These are phyloP conservation scores for Candida morakotiae DNA, from an alignment of 805 yeast genomes.

Conservation along the genomic window DNA sequence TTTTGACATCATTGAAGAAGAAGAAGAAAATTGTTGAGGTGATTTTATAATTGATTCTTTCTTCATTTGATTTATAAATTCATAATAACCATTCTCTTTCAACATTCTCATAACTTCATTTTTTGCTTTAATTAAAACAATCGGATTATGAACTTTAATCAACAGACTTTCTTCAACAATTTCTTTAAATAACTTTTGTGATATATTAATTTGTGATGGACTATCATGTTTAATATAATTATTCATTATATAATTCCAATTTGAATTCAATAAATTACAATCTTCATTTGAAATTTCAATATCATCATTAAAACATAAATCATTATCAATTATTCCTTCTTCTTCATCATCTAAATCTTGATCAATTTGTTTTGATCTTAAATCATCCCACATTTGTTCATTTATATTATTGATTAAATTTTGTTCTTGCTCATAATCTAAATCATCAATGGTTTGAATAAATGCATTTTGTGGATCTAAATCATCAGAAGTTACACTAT, in stretches of 20 bases:
- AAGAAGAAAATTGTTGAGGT: neutral
- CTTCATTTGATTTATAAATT: slow-evolving; percentile 10
- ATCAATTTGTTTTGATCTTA: slow-evolving; percentile 10
- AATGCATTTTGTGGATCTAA: slow-evolving; percentile 20
- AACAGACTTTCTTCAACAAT: slow-evolving; percentile 15
- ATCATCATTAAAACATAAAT: slow-evolving; percentile 6
- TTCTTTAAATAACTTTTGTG: slow-evolving; percentile 32
- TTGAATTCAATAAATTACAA: slow-evolving; percentile 11
- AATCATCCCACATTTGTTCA: slow-evolving; percentile 15
- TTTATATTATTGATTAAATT: neutral
- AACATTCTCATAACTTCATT: slow-evolving; percentile 28
- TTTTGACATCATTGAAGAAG: neutral
- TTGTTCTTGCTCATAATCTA: slow-evolving; percentile 10
- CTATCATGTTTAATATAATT: slow-evolving; percentile 39
- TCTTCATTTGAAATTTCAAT: slow-evolving; percentile 1
- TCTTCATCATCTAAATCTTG: slow-evolving; percentile 10
- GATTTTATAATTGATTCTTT: neutral
- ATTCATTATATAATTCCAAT: slow-evolving; percentile 37
- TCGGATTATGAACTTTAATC: slow-evolving; percentile 22
- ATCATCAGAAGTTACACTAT: slow-evolving; percentile 15
- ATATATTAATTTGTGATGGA: slow-evolving; percentile 46
- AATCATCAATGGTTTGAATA: slow-evolving; percentile 21
- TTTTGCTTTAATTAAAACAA: slow-evolving; percentile 22
- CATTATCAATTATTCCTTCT: too few species aligned
- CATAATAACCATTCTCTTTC: slow-evolving; percentile 29